Percentiles rank a stretch among this genome's conserved stretches.
These are phyloP conservation scores for Quercus tomentella DNA, from an alignment of 331 rosid genomes.

Conservation along the genomic window DNA sequence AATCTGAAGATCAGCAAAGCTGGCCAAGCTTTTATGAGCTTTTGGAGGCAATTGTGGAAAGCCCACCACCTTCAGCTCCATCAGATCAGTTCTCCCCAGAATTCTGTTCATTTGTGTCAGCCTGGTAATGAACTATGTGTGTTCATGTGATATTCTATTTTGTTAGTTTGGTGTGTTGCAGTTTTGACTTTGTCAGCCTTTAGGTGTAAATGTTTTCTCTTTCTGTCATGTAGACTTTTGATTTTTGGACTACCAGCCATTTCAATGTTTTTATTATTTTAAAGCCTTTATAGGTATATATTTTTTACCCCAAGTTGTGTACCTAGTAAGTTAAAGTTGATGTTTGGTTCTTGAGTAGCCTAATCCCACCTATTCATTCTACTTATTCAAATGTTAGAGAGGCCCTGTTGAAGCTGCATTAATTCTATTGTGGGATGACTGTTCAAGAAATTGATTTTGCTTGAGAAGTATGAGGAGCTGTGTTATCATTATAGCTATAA, in stretches of 20 bases:
- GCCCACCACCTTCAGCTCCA: constrained; percentile 93
- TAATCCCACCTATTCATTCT: not conserved
- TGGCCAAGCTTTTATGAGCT: constrained; percentile 96
- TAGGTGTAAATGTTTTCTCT: not conserved
- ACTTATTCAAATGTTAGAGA: not conserved
- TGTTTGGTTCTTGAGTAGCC: not conserved
- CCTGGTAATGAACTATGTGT: constrained; percentile 53
- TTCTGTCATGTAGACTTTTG: not conserved
- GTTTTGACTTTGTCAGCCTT: not conserved
- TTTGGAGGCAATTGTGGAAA: constrained; percentile 72
- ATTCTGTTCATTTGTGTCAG: constrained; percentile 85
- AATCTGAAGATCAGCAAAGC: constrained; percentile 81
- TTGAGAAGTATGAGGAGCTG: not conserved
- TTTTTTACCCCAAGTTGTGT: not conserved
- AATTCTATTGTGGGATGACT: not conserved
- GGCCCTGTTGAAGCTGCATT: not conserved
- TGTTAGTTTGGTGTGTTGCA: not conserved
- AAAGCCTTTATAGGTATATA: not conserved
- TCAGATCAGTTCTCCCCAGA: constrained; percentile 91
- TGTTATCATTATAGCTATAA: not conserved
- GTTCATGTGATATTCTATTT: constrained; percentile 1
- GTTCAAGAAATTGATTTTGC: not conserved
- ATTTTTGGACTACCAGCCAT: not conserved
- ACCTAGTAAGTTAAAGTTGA: not conserved
- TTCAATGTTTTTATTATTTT: not conserved